phyloP scores from a whole-genome alignment of 371 early-diverging fungal species.

The Saksenaea vasiformis region DNA sequence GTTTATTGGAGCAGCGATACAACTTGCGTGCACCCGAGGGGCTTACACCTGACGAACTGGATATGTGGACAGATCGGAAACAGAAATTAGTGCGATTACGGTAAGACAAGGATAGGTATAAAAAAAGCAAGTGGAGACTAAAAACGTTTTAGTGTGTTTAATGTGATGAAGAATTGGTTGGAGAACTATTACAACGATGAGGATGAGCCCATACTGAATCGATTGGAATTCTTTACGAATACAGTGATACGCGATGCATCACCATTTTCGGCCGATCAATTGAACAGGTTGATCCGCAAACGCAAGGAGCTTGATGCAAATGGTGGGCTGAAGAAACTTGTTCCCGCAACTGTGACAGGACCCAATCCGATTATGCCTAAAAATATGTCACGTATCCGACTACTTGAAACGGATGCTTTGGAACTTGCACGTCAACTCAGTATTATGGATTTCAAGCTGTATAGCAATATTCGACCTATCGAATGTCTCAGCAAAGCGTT shows the following conservation, averaged over 20 bases:
- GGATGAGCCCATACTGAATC: conserved; percentile 63
- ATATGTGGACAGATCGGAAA: conserved; percentile 82
- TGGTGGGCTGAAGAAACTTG: conserved; percentile 60
- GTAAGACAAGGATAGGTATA: conserved; percentile 23
- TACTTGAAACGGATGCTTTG: conserved; percentile 85
- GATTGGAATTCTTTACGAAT: conserved; percentile 75
- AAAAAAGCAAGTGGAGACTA: background rate
- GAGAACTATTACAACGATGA: conserved; percentile 83
- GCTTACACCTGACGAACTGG: conserved; percentile 66
- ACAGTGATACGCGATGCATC: conserved; percentile 73
- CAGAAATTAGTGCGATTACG: conserved; percentile 81
- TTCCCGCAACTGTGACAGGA: conserved; percentile 61
- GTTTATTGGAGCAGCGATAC: conserved; percentile 73
- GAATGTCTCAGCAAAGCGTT: conserved; percentile 91
- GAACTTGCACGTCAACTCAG: conserved; percentile 94
- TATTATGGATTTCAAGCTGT: conserved; percentile 77
- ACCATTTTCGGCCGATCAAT: conserved; percentile 68
- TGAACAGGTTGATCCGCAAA: conserved; percentile 70
- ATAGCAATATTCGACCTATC: conserved; percentile 76
- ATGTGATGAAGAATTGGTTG: conserved; percentile 90
- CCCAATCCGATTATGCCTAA: conserved; percentile 74
- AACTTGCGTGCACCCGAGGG: conserved; percentile 67
- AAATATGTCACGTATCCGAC: conserved; percentile 59
- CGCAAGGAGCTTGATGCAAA: conserved; percentile 57
- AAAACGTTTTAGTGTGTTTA: conserved; percentile 62